These are phyloP conservation scores for Thelephora ganbajun DNA, from an alignment of 768 basidiomycete species.

Conservation along the genomic window DNA sequence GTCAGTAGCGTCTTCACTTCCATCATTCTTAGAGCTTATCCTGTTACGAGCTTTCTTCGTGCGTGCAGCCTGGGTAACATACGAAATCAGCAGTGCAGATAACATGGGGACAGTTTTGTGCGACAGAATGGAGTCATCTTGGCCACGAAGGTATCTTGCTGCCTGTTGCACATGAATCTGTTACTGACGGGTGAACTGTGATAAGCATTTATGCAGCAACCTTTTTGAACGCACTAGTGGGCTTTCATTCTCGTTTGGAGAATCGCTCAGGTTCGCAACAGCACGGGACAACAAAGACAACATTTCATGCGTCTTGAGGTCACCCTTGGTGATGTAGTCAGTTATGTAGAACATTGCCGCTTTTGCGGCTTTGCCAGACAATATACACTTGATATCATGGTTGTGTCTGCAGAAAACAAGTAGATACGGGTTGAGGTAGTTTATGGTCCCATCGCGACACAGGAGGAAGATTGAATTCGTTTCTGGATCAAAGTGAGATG, in stretches of 20 bases:
- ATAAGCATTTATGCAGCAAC: conserved; percentile 19
- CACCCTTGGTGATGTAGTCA: conserved; percentile 25
- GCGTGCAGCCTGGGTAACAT: neutral
- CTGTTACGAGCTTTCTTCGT: too few species aligned
- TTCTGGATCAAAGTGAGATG: conserved; percentile 16
- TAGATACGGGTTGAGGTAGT: conserved; percentile 20
- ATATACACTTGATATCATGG: conserved; percentile 21
- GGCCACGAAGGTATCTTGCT: conserved; percentile 16
- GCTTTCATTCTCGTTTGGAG: neutral
- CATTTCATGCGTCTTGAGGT: conserved; percentile 15
- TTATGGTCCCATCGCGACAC: conserved; percentile 16
- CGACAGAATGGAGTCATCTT: conserved; percentile 14
- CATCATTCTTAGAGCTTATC: neutral
- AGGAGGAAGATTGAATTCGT: conserved; percentile 18
- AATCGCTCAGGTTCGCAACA: conserved; percentile 5
- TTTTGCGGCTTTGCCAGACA: conserved; percentile 19
- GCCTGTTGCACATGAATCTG: conserved; percentile 23
- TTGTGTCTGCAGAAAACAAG: conserved; percentile 21
- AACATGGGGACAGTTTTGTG: conserved; percentile 17
- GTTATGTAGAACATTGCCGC: conserved; percentile 22
- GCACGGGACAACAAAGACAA: conserved; percentile 14
- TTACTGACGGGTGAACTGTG: conserved; percentile 16
- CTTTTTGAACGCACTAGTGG: conserved; percentile 6
- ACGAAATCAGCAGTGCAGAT: conserved; percentile 7
- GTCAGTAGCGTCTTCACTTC: neutral